phyloP scores from a whole-genome alignment of 495 filamentous ascomycete species.

The Penicillium crystallinum region DNA sequence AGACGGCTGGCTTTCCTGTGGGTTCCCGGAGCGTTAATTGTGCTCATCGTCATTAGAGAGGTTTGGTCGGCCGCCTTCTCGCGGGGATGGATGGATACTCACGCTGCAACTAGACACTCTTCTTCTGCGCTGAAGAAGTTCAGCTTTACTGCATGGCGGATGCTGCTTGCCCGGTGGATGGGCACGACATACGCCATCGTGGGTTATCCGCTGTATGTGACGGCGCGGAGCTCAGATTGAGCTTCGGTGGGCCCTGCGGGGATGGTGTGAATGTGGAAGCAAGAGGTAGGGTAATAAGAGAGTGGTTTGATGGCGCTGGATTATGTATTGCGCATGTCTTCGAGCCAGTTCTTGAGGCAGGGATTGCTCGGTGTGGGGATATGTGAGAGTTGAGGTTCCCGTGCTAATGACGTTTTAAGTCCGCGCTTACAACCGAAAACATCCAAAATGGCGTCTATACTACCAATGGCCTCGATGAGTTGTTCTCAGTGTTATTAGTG shows the following conservation, averaged over 20 bases:
- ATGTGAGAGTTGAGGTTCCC: constrained; percentile 7
- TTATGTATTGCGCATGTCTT: constrained; percentile 13
- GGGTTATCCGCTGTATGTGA: background rate
- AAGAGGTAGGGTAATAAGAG: background rate
- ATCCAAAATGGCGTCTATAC: background rate
- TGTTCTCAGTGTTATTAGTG: no score
- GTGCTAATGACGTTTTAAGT: constrained; percentile 24
- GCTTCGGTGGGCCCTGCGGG: constrained; percentile 9
- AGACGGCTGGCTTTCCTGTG: constrained; percentile 83
- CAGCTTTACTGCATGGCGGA: constrained; percentile 79
- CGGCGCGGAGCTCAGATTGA: constrained; percentile 12
- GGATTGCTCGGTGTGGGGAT: background rate
- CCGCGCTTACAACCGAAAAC: constrained; percentile 25
- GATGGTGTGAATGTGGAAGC: no score
- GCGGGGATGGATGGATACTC: constrained; percentile 29
- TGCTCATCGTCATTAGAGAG: background rate
- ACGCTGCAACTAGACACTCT: constrained; percentile 84
- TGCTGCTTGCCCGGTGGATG: constrained; percentile 85
- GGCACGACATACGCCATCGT: constrained; percentile 91
- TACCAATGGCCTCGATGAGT: background rate
- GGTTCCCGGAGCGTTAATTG: background rate
- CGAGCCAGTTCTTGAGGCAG: background rate
- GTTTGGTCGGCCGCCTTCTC: background rate
- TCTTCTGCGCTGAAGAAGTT: constrained; percentile 67
- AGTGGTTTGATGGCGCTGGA: background rate